These are phyloP conservation scores for Neocatenulostroma microsporum DNA, from an alignment of 2,329 filamentous ascomycete species.

Conservation along the genomic window DNA sequence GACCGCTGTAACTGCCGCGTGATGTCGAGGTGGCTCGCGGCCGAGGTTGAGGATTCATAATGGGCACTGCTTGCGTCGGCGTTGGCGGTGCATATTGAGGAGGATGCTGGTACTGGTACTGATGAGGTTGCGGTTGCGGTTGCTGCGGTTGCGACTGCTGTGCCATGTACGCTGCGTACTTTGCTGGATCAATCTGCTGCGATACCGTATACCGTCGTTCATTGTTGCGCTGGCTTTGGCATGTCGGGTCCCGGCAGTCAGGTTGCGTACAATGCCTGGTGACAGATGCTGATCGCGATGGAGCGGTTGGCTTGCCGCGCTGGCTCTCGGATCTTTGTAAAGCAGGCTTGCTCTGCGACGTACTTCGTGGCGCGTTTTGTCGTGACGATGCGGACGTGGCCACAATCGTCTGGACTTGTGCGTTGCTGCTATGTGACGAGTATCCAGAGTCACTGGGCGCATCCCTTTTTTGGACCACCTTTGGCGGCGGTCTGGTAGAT, in stretches of 20 bases:
- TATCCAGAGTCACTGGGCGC: constrained; percentile 55
- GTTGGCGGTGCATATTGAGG: constrained; percentile 1
- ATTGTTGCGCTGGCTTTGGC: constrained; percentile 15
- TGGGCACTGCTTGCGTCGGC: neutral
- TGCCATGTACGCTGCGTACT: constrained; percentile 8
- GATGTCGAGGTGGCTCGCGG: neutral
- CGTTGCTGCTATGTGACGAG: constrained; percentile 38
- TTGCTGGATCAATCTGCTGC: neutral
- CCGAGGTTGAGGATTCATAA: neutral
- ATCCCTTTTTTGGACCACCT: constrained; percentile 31
- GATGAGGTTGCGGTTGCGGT: constrained; percentile 4
- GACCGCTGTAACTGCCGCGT: neutral
- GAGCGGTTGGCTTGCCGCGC: constrained; percentile 5
- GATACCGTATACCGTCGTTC: constrained; percentile 21
- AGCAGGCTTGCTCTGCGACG: constrained; percentile 16
- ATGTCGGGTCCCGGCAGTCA: constrained; percentile 34
- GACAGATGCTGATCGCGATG: constrained; percentile 9
- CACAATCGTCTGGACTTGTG: neutral
- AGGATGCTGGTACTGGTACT: constrained; percentile 11
- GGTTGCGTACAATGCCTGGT: constrained; percentile 45
- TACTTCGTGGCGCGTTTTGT: constrained; percentile 7
- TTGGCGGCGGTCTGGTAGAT: constrained; percentile 26
- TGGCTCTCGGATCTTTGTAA: constrained; percentile 21
- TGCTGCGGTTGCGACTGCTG: constrained; percentile 3
- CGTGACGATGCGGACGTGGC: neutral